Conservation (phyloP, 1,284 basidiomycete species). For the Grifola frondosa region DNA sequence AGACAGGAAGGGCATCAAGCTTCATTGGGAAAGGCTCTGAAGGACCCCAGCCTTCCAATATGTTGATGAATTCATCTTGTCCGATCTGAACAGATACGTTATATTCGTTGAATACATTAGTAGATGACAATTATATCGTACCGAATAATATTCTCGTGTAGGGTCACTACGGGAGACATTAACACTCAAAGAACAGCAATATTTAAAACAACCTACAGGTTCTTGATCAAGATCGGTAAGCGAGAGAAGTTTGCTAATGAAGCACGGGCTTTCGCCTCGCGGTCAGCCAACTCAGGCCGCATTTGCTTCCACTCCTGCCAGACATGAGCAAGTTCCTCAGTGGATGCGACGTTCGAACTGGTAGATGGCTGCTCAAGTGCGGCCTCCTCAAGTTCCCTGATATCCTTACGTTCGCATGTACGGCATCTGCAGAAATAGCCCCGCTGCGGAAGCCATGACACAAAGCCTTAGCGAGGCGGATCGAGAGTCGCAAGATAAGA, state of each 20-base stretch:
- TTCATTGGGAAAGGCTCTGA: constrained; percentile 5
- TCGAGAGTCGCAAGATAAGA: constrained; percentile 7
- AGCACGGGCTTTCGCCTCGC: background rate
- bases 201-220: constrained; percentile 5
- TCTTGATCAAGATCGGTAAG: constrained; percentile 9
- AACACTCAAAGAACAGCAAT: background rate
- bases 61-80: constrained; percentile 15
- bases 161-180: background rate
- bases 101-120: background rate
- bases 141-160: constrained; percentile 6
- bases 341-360: background rate
- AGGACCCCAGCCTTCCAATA: constrained; percentile 12
- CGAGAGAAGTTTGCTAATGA: constrained; percentile 4
- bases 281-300: background rate
- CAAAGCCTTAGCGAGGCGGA: constrained; percentile 17
- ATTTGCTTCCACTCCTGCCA: constrained; percentile 11
- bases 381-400: background rate
- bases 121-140: background rate
- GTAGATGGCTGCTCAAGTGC: background rate
- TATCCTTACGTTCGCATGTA: background rate
- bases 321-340: constrained; percentile 2
- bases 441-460: constrained; percentile 2
- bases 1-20: constrained; percentile 1
- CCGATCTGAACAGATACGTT: constrained; percentile 8
- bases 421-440: background rate